Evolutionary conservation across 2,329 filamentous ascomycete species (phyloP).

Genomic region (Ascomycota sp.): DNA sequence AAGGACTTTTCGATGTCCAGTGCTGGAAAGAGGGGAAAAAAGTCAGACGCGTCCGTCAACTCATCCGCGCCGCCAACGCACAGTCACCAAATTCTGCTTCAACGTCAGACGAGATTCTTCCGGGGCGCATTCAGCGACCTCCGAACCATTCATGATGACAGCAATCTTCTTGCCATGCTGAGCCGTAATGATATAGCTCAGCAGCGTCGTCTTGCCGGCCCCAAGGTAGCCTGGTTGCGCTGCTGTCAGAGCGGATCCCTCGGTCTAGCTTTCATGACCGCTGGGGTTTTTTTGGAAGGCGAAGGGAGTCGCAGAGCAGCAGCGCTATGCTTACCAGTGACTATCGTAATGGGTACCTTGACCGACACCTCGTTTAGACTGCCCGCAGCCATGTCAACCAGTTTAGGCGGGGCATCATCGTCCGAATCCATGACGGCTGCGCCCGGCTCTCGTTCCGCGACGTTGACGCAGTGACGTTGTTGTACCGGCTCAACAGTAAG

Average conservation of each 20-base stretch:
- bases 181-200: constrained; percentile 90
- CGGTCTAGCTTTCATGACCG: too few relatives aligned
- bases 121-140: background rate
- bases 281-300: background rate
- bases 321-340: constrained; percentile 47
- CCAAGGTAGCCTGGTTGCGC: constrained; percentile 58
- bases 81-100: constrained; percentile 57
- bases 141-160: constrained; percentile 73
- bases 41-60: constrained; percentile 2
- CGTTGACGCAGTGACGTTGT: too few relatives aligned
- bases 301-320: too few relatives aligned
- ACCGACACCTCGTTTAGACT: constrained; percentile 27
- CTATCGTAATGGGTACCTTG: constrained; percentile 70
- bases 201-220: constrained; percentile 80
- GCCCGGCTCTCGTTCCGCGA: too few relatives aligned
- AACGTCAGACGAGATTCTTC: background rate
- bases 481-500: too few relatives aligned
- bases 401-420: constrained; percentile 46
- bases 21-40: constrained; percentile 37
- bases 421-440: constrained; percentile 50
- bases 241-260: background rate
- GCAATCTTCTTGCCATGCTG: constrained; percentile 96
- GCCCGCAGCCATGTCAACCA: constrained; percentile 26
- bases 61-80: constrained; percentile 21
- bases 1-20: constrained; percentile 91